A percentile compares a stretch with the other conserved stretches of the same genome.
Evolutionary conservation across 768 basidiomycete species (phyloP).

Genomic region (Tremella yokohamensis): DNA sequence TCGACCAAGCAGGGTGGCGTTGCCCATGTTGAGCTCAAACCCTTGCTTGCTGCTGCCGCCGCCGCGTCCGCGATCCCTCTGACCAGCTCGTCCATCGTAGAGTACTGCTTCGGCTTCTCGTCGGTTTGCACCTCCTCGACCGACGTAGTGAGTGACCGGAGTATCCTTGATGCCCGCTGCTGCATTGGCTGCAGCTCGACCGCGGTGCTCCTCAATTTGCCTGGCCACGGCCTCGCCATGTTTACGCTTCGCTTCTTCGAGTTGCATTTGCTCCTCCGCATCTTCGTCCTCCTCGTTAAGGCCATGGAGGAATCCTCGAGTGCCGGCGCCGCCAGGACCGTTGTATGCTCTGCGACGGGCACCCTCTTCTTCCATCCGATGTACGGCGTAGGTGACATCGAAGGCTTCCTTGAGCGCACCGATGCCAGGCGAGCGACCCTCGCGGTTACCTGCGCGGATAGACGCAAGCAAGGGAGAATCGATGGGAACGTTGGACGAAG

Average conservation of each 20-base stretch:
- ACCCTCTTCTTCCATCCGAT: slow-evolving; percentile 99
- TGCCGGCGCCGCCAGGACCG: slow-evolving; percentile 71
- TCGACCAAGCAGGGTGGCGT: slow-evolving; percentile 75
- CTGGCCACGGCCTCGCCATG: slow-evolving; percentile 53
- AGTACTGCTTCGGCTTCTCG: slow-evolving; percentile 54
- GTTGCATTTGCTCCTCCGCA: slow-evolving; percentile 56
- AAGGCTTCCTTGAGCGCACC: slow-evolving; percentile 95
- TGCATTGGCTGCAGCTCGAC: slow-evolving; percentile 48
- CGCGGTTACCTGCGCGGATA: slow-evolving; percentile 66
- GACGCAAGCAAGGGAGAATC: slow-evolving; percentile 89
- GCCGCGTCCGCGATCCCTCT: slow-evolving; percentile 59
- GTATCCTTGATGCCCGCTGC: slow-evolving; percentile 47
- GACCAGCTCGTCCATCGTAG: slow-evolving; percentile 69
- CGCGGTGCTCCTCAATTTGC: slow-evolving; percentile 53
- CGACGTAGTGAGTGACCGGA: slow-evolving; percentile 51
- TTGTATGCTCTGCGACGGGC: slow-evolving; percentile 77
- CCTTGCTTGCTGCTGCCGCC: slow-evolving; percentile 22
- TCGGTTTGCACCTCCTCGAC: slow-evolving; percentile 54
- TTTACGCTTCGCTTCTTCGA: slow-evolving; percentile 57
- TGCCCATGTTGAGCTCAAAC: slow-evolving; percentile 84
- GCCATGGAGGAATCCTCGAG: slow-evolving; percentile 70
- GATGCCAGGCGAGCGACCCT: slow-evolving; percentile 85
- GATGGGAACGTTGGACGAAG: slow-evolving; percentile 56
- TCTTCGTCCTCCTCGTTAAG: slow-evolving; percentile 93
- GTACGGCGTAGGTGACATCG: slow-evolving; percentile 97